Evolutionary conservation across 306 rosid species (phyloP).

Genomic region (Alnus rubra): DNA sequence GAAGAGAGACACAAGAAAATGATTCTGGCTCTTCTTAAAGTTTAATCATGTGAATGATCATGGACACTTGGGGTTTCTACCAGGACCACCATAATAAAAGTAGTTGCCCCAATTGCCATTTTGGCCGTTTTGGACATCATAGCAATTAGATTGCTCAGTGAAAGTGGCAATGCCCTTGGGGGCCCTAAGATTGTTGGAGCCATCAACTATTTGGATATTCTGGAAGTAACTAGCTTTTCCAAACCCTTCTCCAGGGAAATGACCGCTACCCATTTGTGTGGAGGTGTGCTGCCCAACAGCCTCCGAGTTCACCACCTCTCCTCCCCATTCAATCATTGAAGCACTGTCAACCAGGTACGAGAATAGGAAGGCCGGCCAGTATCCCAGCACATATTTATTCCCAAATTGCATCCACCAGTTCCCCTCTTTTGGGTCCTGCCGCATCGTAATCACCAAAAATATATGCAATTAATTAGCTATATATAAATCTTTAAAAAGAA

Average conservation of each 20-base stretch:
- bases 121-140: slow-evolving; percentile 34
- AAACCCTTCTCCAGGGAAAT: slow-evolving; percentile 58
- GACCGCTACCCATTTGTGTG: slow-evolving; percentile 72
- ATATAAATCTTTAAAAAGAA: no score
- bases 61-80: slow-evolving; percentile 44
- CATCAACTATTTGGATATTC: slow-evolving; percentile 56
- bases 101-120: slow-evolving; percentile 44
- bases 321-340: slow-evolving; percentile 63
- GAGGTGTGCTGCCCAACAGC: slow-evolving; percentile 56
- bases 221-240: slow-evolving; percentile 55
- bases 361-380: slow-evolving; percentile 60
- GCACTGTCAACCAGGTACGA: slow-evolving; percentile 54
- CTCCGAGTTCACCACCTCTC: slow-evolving; percentile 53
- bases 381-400: slow-evolving; percentile 48
- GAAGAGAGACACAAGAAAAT: background rate
- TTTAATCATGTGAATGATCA: slow-evolving; percentile 24
- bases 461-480: no score
- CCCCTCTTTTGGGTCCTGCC: slow-evolving; percentile 60
- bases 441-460: background rate
- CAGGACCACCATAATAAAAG: slow-evolving; percentile 65
- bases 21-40: background rate
- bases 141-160: slow-evolving; percentile 51
- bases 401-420: slow-evolving; percentile 74
- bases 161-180: slow-evolving; percentile 49
- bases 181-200: slow-evolving; percentile 42